Evolutionary conservation across 164 flowering plant genomes (phyloP), one percentile per base, ranked within the genome.

Genomic region (Vitis labrusca): DNA sequence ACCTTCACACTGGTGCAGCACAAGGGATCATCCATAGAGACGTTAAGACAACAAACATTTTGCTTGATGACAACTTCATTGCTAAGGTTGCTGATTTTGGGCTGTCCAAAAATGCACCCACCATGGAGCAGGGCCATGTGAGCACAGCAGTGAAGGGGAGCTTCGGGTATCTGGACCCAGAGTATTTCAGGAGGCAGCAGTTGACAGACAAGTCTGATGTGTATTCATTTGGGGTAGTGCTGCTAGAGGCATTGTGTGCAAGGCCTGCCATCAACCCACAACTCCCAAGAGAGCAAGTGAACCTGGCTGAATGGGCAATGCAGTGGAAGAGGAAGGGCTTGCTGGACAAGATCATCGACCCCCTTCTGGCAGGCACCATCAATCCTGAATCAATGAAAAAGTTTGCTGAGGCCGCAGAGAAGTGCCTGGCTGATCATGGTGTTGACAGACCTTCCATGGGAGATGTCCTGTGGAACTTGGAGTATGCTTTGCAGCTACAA

Each of bases 251-350:
- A 5, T 32, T 88, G 2, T 89, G 91, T 58, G 94, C 84, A 1
- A 73, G 94, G 77, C 81, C 91, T 15, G 91, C 89, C 1, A 72
- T 89, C 9, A 80, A 86, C 64, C 94, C 90, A 4, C 77, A 75
- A 10, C 71, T 89, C 7, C 87, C 90, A 4, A 82, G 86, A 65
- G 93, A 89, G 49, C 88, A 89, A 63, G 91, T 89, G 59, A 87
- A 86, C 71, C 76, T 89, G 69, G 94, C 91, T 0, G 94, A 89
- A 17, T 89, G 91, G 91, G 91, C 89, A 7, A 82, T 87, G 91
- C 84, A 78, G 57, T 85, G 85, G 84, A 88, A 87, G 76, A 71
- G 85, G 49, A 82, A 89, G 70, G 90, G 80, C 0, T 63, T 72
- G 62, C 79, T 89, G 0, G 91, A 89, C 44, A 83, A 80, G 61